These are phyloP conservation scores for Boletus smithii DNA, from an alignment of 1,284 basidiomycete genomes.

Conservation along the genomic window DNA sequence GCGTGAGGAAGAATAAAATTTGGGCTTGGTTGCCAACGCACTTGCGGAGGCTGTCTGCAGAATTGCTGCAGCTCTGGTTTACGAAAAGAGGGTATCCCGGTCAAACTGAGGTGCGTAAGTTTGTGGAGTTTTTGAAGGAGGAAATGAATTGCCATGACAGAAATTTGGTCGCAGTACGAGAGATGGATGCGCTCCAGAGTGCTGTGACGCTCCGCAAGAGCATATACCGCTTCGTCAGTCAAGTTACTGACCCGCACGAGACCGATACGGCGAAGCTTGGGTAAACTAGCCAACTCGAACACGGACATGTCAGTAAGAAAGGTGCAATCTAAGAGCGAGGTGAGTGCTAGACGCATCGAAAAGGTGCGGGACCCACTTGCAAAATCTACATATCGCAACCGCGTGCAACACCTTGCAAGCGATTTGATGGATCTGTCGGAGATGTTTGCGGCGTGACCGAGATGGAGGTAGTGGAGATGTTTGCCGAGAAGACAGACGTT, in stretches of 20 bases:
- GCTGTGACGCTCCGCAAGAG: slow-evolving; percentile 76
- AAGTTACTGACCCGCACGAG: slow-evolving; percentile 91
- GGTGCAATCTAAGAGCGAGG: slow-evolving; percentile 63
- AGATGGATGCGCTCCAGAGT: slow-evolving; percentile 95
- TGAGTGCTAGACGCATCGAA: slow-evolving; percentile 4
- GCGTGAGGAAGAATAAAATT: slow-evolving; percentile 4
- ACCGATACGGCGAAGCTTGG: slow-evolving; percentile 91
- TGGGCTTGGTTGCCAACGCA: slow-evolving; percentile 38
- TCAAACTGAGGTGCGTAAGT: slow-evolving; percentile 92
- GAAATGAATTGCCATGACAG: slow-evolving; percentile 88
- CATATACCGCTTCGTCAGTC: slow-evolving; percentile 90
- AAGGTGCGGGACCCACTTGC: slow-evolving; percentile 66
- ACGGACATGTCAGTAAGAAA: slow-evolving; percentile 92
- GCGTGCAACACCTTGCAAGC: slow-evolving; percentile 84
- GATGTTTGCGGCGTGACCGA: slow-evolving; percentile 87
- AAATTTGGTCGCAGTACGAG: slow-evolving; percentile 96
- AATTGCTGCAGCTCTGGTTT: slow-evolving; percentile 85
- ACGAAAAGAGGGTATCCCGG: slow-evolving; percentile 92
- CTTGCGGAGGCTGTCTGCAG: slow-evolving; percentile 85
- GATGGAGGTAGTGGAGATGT: slow-evolving; percentile 91
- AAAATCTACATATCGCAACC: slow-evolving; percentile 95
- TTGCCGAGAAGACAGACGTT: slow-evolving; percentile 87
- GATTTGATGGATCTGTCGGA: slow-evolving; percentile 87
- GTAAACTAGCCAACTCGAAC: slow-evolving; percentile 84
- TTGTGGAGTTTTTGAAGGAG: slow-evolving; percentile 84